A percentile compares a stretch with the other conserved stretches of the same genome.
Conservation (phyloP, 1,284 basidiomycete species). For the Vanrija pseudolonga region DNA sequence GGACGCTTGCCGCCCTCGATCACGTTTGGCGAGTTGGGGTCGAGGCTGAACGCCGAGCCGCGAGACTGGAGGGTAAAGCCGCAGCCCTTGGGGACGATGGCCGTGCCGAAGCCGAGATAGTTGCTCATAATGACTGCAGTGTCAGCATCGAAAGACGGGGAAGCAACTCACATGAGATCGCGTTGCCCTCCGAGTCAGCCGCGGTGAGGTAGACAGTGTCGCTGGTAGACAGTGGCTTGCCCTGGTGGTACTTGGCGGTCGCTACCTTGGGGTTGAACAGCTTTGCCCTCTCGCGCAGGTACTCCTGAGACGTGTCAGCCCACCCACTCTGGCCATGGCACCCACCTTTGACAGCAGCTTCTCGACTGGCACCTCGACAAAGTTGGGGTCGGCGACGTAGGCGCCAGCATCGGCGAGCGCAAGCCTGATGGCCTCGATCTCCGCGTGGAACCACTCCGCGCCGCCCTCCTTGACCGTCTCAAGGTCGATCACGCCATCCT, state of each 20-base stretch:
- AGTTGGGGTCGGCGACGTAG: constrained; percentile 82
- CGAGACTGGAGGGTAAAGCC: constrained; percentile 96
- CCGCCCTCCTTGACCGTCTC: constrained; percentile 79
- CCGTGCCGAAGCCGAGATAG: constrained; percentile 55
- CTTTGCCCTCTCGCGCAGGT: constrained; percentile 73
- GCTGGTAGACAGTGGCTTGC: constrained; percentile 55
- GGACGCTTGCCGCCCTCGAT: constrained; percentile 79
- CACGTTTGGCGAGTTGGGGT: constrained; percentile 77
- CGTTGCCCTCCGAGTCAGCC: constrained; percentile 84
- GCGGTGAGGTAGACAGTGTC: constrained; percentile 94
- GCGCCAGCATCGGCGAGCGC: constrained; percentile 49
- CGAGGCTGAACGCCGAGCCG: constrained; percentile 76
- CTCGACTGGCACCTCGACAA: constrained; percentile 67
- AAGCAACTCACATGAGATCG: constrained; percentile 56
- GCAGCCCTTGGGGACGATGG: constrained; percentile 83
- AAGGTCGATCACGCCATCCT: constrained; percentile 63
- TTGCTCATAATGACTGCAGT: too few relatives aligned
- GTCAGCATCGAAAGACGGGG: constrained; percentile 29
- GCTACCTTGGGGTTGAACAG: constrained; percentile 62
- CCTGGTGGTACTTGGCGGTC: constrained; percentile 50
- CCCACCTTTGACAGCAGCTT: constrained; percentile 73
- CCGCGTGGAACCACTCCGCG: constrained; percentile 76
- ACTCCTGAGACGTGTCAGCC: constrained; percentile 56
- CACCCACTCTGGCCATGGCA: neutral
- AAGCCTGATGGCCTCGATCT: constrained; percentile 63